These are phyloP conservation scores for Floccularia luteovirens DNA, from an alignment of 768 basidiomycete species.

Conservation along the genomic window DNA sequence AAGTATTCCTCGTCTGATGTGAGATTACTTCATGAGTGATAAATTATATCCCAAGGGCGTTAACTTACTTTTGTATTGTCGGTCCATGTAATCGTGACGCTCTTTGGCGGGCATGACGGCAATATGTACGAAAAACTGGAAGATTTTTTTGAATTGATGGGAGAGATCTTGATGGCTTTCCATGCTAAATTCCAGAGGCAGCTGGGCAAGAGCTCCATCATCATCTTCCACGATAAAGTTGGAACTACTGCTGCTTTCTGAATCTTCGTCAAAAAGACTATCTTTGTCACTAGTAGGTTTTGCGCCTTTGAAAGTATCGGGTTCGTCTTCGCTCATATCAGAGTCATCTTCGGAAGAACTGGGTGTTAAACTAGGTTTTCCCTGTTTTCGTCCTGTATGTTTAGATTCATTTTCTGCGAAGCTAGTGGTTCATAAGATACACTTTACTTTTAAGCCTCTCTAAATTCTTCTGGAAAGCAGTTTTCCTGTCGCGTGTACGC, in stretches of 20 bases:
- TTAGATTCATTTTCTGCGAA: conserved; percentile 11
- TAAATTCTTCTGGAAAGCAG: conserved; percentile 54
- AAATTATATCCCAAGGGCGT: neutral
- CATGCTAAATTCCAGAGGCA: conserved; percentile 82
- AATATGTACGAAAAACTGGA: conserved; percentile 82
- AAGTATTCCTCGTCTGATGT: conserved; percentile 68
- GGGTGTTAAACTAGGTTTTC: conserved; percentile 22
- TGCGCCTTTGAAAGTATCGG: conserved; percentile 37
- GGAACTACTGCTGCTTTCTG: conserved; percentile 28
- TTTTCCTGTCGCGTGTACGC: conserved; percentile 51
- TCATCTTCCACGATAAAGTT: conserved; percentile 67
- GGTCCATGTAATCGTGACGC: conserved; percentile 47
- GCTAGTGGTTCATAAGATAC: conserved; percentile 3
- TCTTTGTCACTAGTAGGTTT: conserved; percentile 28
- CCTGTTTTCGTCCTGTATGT: conserved; percentile 32
- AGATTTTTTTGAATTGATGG: conserved; percentile 82
- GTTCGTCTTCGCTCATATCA: conserved; percentile 15
- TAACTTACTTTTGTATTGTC: conserved; percentile 40
- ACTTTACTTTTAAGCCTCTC: conserved; percentile 61
- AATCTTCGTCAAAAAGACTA: conserved; percentile 28
- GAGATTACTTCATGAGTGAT: conserved; percentile 1
- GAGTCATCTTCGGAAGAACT: conserved; percentile 14
- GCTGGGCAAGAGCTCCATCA: conserved; percentile 26
- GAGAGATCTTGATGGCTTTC: conserved; percentile 65
- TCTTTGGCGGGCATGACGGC: conserved; percentile 50